Base-by-base conservation (phyloP, 2,329 filamentous ascomycete genomes). In the Diaporthe vexans region DNA sequence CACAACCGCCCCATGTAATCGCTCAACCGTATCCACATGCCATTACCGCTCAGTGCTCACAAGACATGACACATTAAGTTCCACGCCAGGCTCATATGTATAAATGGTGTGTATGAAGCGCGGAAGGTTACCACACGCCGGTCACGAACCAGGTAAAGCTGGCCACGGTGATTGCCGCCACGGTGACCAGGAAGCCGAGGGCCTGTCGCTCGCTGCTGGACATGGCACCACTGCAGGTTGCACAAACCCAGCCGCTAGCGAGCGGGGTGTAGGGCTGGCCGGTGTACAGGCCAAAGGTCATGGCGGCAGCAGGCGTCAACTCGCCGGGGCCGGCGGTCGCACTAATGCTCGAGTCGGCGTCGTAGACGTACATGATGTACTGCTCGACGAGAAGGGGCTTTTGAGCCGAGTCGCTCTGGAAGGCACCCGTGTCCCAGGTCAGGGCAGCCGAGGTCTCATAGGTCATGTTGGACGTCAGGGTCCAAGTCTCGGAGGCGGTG, bases 131-230 rank as follows among this genome's bases (percentile, higher is more conserved):
- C 71, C 71, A 76, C 54, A 90, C 79, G 3, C 90, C 90, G 33
- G 85, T 85, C 51, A 91, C 89, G 77, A 92, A 92, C 90, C 90
- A 92, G 40, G 90, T 91, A 77, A 92, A 92, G 79, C 88, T 90
- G 40, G 89, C 76, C 5, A 92, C 83, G 1, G 90, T 92, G 57
- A 91, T 80, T 43, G 88, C 65, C 77, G 87, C 86, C 88, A 91
- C 91, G 17, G 85, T 83, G 67, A 90, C 58, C 48, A 87, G 87
- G 73, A 91, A 85, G 8, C 85, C 84, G 11, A 91, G 48, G 1
- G 87, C 87, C 56, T 85, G 84, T 75, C 80, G 81, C 75, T 90
- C 86, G 73, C 87, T 81, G 59, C 83, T 82, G 19, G 86, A 84
- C 33, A 86, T 72, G 26, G 87, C 90, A 17, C 83, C 86, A 78